These are phyloP conservation scores for Calonectria honghensis DNA, from an alignment of 2,329 filamentous ascomycete species.

Conservation along the genomic window DNA sequence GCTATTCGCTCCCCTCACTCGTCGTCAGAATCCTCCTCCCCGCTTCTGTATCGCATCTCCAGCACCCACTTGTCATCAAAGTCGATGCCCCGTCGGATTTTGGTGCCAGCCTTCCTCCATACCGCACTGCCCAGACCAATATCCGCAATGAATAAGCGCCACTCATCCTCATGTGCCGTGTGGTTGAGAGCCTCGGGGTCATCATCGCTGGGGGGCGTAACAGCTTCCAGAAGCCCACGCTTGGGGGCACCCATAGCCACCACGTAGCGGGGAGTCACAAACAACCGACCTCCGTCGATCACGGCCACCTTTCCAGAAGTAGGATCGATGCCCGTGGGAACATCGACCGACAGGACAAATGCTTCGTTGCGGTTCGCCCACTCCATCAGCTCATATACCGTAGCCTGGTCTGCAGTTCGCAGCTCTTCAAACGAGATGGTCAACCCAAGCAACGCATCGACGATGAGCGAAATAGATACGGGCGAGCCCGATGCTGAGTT, in stretches of 20 bases:
- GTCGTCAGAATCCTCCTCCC: slow-evolving; percentile 55
- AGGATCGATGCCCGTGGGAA: slow-evolving; percentile 91
- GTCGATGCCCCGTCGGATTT: slow-evolving; percentile 88
- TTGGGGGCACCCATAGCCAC: slow-evolving; percentile 92
- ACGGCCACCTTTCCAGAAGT: slow-evolving; percentile 80
- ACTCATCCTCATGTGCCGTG: slow-evolving; percentile 72
- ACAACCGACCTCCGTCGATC: slow-evolving; percentile 85
- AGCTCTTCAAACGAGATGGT: slow-evolving; percentile 93
- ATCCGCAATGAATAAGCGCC: slow-evolving; percentile 90
- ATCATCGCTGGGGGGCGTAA: slow-evolving; percentile 72
- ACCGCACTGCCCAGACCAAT: slow-evolving; percentile 88
- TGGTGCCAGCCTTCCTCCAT: slow-evolving; percentile 89
- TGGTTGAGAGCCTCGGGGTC: slow-evolving; percentile 56
- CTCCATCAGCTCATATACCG: slow-evolving; percentile 91
- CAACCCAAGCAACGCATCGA: slow-evolving; percentile 91
- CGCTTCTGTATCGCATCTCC: slow-evolving; percentile 74
- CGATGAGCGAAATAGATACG: slow-evolving; percentile 82
- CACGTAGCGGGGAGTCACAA: slow-evolving; percentile 87
- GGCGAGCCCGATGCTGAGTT: slow-evolving; percentile 64
- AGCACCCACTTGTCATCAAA: slow-evolving; percentile 93
- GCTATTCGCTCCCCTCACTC: slow-evolving; percentile 38
- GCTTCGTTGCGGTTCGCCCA: slow-evolving; percentile 94
- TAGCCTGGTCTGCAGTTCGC: slow-evolving; percentile 86
- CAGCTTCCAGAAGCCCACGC: slow-evolving; percentile 85
- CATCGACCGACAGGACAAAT: slow-evolving; percentile 89